Evolutionary conservation across 169 alveolate genomes (phyloP), one percentile per base, ranked within the genome.

Genomic region (Plasmodium malariae): DNA sequence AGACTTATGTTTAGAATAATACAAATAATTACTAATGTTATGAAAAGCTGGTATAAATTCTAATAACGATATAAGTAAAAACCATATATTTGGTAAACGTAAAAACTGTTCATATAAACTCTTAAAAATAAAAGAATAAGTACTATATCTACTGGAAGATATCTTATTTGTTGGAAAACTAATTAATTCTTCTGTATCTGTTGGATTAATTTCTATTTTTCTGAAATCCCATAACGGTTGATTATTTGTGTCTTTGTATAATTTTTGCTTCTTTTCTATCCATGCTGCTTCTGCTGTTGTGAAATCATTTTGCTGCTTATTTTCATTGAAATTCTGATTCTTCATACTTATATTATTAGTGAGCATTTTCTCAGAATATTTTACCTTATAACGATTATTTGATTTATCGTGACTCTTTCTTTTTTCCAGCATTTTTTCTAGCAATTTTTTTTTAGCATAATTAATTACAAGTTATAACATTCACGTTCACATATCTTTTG

Each of bases 181-280:
- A 55, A 92, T 72, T 30, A 93, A 24, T 55, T 94, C 96, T 54
- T 93, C 95, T 32, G 88, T 49, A 51, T 80, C 88, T 0, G 89
- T 90, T 45, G 96, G 96, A 68, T 94, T 94, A 26, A 94, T 94
- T 85, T 94, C 90, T 26, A 94, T 67, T 48, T 89, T 83, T 68
- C 96, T 19, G 26, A 94, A 87, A 71, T 94, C 94, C 96, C 96
- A 94, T 63, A 88, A 92, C 17, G 95, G 96, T 70, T 92, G 95
- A 48, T 92, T 74, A 70, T 94, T 93, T 17, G 96, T 74, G 21
- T 94, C 95, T 65, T 91, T 89, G 60, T 93, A 94, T 55, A 92
- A 45, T 37, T 93, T 94, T 48, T 92, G 95, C 21, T 91, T 68
- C 65, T 93, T 93, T 26, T 93, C 93, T 40, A 88, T 74, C 93